Base-by-base conservation (phyloP, 306 rosid species). In the Elaeagnus macrophylla region DNA sequence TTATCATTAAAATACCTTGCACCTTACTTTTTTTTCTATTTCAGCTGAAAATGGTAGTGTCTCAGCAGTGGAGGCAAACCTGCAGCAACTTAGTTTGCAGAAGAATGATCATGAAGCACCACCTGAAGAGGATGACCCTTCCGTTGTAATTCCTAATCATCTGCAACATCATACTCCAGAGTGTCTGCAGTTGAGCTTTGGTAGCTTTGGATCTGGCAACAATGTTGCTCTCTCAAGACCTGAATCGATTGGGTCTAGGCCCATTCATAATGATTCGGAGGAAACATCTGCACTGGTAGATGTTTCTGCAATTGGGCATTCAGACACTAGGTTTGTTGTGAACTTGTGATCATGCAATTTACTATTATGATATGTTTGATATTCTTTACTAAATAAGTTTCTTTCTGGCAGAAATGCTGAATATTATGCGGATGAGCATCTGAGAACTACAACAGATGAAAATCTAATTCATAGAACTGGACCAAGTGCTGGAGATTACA, bases 141-240 rank as follows among this genome's bases (percentile, higher is more conserved):
- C 85, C 72, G 95, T 93, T 44, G 78, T 93, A 47, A 93, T 93
- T 75, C 99, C 99, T 49, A 76, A 85, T 75, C 99, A 93, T 71
- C 77, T 93, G 37, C 99, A 84, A 64, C 76, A 81, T 25, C 99
- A 93, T 77, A 75, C 89, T 46, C 79, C 95, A n/a, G 99, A 88
- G 45, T 88, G 96, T 84, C 75, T 93, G 54, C 82, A 81, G 53
- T 66, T 93, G 84, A 93, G 99, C 75, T 93, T 93, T 67, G 99
- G 99, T 60, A 93, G 99, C 68, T 93, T 93, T 77, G 96, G 99
- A 75, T 48, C 90, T 15, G 81, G 78, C 37, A 55, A 75, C 12
- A 66, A 79, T 49, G 60, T 83, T 48, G 13, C 72, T 52, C 54
- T 74, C 74, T 43, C 89, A 36, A 79, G 67, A 8, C 54, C 89